phyloP scores from a whole-genome alignment of 768 basidiomycete genomes.

The Auricularia sp. region DNA sequence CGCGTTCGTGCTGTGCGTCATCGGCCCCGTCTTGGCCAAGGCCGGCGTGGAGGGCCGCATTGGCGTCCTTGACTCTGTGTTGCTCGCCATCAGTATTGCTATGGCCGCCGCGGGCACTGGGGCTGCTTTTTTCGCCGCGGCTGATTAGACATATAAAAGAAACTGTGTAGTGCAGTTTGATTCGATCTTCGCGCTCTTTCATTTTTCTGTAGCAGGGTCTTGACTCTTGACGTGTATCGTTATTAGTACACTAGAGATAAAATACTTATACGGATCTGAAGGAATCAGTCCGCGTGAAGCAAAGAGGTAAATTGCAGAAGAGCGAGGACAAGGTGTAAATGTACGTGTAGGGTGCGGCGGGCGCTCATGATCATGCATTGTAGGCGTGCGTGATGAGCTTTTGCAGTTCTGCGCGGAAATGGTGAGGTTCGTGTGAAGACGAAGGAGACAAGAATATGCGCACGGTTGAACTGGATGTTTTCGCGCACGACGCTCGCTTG shows the following conservation, averaged over 20 bases:
- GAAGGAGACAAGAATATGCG: constrained; percentile 22
- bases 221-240: neutral
- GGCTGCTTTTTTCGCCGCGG: constrained; percentile 39
- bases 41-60: constrained; percentile 43
- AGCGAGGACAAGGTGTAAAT: neutral
- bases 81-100: constrained; percentile 41
- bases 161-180: neutral
- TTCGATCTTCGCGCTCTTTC: neutral
- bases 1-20: constrained; percentile 63
- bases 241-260: neutral
- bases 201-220: neutral
- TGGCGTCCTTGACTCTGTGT: constrained; percentile 39
- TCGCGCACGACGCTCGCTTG: constrained; percentile 80
- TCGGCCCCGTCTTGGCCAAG: constrained; percentile 69
- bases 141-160: constrained; percentile 9
- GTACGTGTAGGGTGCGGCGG: neutral
- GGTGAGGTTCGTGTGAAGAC: constrained; percentile 3
- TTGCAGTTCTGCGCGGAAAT: constrained; percentile 44
- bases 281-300: neutral
- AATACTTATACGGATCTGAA: no score
- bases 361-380: neutral
- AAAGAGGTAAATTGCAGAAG: neutral
- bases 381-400: constrained; percentile 65
- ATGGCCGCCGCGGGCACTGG: constrained; percentile 77
- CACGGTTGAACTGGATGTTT: constrained; percentile 71